Percentiles rank a stretch among this genome's conserved stretches.
phyloP scores from a whole-genome alignment of 352 stramenopile genomes.

The Pseudoperonospora humuli region DNA sequence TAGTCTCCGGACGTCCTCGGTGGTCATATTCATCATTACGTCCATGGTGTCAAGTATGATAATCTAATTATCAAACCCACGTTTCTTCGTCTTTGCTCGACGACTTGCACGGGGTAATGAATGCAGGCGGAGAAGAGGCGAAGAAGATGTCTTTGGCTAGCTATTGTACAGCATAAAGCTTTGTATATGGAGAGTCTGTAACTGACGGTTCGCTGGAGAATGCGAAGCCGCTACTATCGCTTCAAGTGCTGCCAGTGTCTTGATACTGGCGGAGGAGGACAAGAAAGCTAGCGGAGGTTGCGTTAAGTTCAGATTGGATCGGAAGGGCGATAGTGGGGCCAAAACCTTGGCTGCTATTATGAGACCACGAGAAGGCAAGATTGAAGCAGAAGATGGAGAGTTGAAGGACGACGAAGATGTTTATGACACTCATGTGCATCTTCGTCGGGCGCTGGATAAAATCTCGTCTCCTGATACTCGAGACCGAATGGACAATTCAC shows the following conservation, averaged over 20 bases:
- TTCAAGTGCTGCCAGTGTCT: conserved; percentile 37
- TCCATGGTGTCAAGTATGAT: too few species aligned
- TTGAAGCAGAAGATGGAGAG: conserved; percentile 2
- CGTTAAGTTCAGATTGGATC: conserved; percentile 69
- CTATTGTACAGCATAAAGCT: too few species aligned
- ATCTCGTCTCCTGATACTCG: conserved; percentile 60
- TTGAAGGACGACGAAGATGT: conserved; percentile 28
- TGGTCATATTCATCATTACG: conserved; percentile 85
- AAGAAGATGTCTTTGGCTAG: too few species aligned
- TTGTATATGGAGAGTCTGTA: too few species aligned
- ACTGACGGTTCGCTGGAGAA: conserved; percentile 14
- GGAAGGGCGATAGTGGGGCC: conserved; percentile 16
- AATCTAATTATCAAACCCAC: too few species aligned
- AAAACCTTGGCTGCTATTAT: too few species aligned
- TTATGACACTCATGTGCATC: conserved; percentile 65
- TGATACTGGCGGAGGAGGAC: conserved; percentile 65
- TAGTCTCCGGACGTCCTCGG: conserved; percentile 57
- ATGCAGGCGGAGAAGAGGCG: too few species aligned
- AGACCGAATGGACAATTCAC: conserved; percentile 69
- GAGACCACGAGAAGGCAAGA: conserved; percentile 1
- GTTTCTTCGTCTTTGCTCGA: too few species aligned
- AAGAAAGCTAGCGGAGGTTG: conserved; percentile 44
- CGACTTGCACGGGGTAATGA: too few species aligned
- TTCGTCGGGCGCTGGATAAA: conserved; percentile 49
- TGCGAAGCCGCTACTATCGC: conserved; percentile 15